Base-by-base conservation (phyloP, 139 green algal genomes). In the Coccomyxa sp. region DNA sequence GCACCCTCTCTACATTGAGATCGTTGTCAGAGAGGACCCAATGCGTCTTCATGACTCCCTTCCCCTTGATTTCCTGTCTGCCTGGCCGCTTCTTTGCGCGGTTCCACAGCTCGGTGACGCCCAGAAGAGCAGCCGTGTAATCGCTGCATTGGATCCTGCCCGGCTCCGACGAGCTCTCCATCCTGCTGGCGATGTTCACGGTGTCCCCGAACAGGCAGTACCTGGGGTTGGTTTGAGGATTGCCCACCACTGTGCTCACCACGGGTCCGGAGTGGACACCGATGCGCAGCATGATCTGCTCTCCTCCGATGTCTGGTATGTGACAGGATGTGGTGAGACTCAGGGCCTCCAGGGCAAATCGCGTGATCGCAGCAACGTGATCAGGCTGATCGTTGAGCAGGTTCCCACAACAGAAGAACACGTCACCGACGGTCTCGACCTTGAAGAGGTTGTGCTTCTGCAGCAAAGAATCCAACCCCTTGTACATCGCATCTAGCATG, bases 161-260 rank as follows among this genome's bases (percentile, higher is more conserved):
- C 29, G 64, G 29, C n/a, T 72, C 64, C 29, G 64, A 72, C 29
- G n/a, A 80, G 70, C 76, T 82, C 70, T 85, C 82, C 82, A 86
- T 86, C n/a, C 82, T 54, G 58, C 55, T 79, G n/a, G 79, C 74
- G 9, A 68, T 78, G 68, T 86, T 86, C 64, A 86, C 82, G 16
- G 82, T 86, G 68, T 86, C 82, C 10, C 82, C 82, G 73, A 86
- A 86, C 0, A 86, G 79, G 68, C 78, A 84, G 39, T 82, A 86
- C 5, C 82, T 68, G 5, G 82, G 82, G 68, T 83, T 81, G 41
- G 81, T 73, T 58, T 58, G 44, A 58, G 44, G 44, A 73, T 79
- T 84, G 55, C 82, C 82, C 31, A 86, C 82, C 34, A 86, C 79
- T 7, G 71, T 76, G 10, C 64, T 75, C 8, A 87, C 83, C 68